Base-by-base conservation (phyloP, 1,284 basidiomycete species). In the Puccinia polysora region DNA sequence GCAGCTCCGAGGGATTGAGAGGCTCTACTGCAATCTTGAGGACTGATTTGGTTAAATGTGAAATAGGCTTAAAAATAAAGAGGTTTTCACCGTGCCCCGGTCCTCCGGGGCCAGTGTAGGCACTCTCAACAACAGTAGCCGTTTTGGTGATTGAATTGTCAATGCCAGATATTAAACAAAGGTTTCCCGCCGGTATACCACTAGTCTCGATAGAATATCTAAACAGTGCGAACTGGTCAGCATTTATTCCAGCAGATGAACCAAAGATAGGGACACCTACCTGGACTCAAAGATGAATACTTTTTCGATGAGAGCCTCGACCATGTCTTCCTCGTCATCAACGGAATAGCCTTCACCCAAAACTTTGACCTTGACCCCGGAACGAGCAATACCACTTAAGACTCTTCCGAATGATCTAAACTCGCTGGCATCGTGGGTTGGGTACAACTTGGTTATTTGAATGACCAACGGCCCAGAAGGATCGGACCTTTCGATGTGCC, bases 251-350 rank as follows among this genome's bases (percentile, higher is more conserved):
- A 28, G 23, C 30, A 10, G 50, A 30, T 36, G 38, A 50, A 49
- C 34, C 38, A 45, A 34, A 75, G 82, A 75, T 73, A 25, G 32
- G 38, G 50, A 10, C 25, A 32, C 64, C 20, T 53, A 92, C 87
- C 96, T 85, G 23, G 94, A 87, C 83, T 97, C 90, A 79, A 86
- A 86, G 74, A 97, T 86, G 88, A 91, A 91, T 38, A 97, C 84
- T 73, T 88, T 87, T 76, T 96, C 92, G 5, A 97, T 86, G 2
- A 83, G 85, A n/a, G 86, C 87, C 75, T 87, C 86, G 78, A 88
- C 86, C 91, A 97, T 95, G 79, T 99, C 96, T 81, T 99, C 96
- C 81, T 98, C 95, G 78, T 98, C 96, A 77, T 97, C 94, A 14
- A 90, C 89, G 10, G 93, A 95, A 80, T 93, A 99, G 0, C 91